Evolutionary conservation across 345 rosid genomes (phyloP).

Genomic region (Cardiospermum halicacabum): DNA sequence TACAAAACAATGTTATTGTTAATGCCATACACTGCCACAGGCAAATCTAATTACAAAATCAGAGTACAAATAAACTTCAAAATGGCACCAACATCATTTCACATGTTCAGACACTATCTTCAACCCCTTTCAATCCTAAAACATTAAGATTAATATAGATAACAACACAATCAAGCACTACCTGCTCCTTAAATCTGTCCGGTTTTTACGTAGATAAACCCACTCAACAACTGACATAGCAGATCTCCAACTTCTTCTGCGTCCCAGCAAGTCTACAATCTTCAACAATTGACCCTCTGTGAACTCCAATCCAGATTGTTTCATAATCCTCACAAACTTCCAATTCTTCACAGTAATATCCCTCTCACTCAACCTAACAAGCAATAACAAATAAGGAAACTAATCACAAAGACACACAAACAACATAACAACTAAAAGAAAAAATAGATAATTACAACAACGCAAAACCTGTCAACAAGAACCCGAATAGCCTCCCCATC

Average conservation of each 20-base stretch:
- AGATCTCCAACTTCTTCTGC: constrained; percentile 69
- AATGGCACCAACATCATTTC: background rate
- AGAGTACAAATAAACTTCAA: background rate
- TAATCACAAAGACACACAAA: background rate
- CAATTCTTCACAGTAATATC: constrained; percentile 68
- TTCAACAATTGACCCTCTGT: constrained; percentile 80
- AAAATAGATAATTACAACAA: background rate
- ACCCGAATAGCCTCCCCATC: constrained; percentile 65
- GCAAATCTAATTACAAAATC: background rate
- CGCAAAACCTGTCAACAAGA: constrained; percentile 59
- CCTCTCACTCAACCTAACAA: constrained; percentile 58
- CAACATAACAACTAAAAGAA: background rate
- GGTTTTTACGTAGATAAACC: constrained; percentile 62
- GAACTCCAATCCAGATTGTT: constrained; percentile 76
- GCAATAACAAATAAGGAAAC: background rate
- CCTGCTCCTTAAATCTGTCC: constrained; percentile 65
- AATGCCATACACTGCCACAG: background rate
- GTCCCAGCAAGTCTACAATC: constrained; percentile 68
- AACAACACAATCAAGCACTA: constrained; percentile 13
- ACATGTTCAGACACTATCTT: background rate
- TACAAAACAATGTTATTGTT: constrained; percentile 27
- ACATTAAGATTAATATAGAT: background rate
- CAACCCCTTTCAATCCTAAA: background rate
- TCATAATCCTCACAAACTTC: constrained; percentile 92
- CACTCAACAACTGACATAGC: constrained; percentile 72